Conservation (phyloP, 2,329 filamentous ascomycete species). For the Ophiostoma ips region DNA sequence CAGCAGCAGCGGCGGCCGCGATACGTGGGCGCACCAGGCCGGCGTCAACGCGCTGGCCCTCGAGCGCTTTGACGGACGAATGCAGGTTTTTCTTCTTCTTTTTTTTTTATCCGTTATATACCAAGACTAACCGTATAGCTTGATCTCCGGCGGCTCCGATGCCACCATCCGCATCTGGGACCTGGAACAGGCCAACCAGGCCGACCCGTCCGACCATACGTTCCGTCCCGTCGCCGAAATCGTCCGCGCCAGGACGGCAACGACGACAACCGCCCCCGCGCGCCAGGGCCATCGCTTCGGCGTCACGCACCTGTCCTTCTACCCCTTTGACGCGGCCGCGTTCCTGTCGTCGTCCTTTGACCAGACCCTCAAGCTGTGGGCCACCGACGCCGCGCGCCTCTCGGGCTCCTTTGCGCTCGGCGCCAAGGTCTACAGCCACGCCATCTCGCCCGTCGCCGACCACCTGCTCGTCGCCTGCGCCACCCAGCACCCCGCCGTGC, state of each 20-base stretch:
- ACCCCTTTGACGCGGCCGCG: constrained; percentile 60
- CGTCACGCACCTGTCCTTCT: constrained; percentile 64
- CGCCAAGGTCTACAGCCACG: constrained; percentile 61
- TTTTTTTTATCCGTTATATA: neutral
- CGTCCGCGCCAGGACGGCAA: neutral
- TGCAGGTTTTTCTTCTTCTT: constrained; percentile 27
- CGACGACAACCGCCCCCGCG: constrained; percentile 5
- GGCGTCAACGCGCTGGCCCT: constrained; percentile 69
- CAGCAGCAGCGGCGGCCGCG: neutral
- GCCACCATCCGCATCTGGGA: constrained; percentile 80
- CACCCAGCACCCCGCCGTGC: constrained; percentile 71
- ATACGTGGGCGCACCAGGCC: constrained; percentile 54
- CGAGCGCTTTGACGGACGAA: constrained; percentile 67
- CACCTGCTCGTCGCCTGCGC: constrained; percentile 76
- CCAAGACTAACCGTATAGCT: constrained; percentile 26
- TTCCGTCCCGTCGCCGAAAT: constrained; percentile 39
- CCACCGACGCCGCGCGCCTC: constrained; percentile 44
- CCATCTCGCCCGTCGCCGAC: constrained; percentile 57
- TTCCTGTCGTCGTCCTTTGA: constrained; percentile 71
- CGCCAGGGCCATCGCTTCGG: constrained; percentile 46
- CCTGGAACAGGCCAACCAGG: constrained; percentile 45
- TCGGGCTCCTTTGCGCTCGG: constrained; percentile 56
- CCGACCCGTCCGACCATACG: constrained; percentile 28
- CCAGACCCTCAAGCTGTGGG: constrained; percentile 62
- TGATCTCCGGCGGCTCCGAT: constrained; percentile 77